A percentile compares a stretch with the other conserved stretches of the same genome.
phyloP scores from a whole-genome alignment of 2,329 filamentous ascomycete species.

The Sarocladium strictum region DNA sequence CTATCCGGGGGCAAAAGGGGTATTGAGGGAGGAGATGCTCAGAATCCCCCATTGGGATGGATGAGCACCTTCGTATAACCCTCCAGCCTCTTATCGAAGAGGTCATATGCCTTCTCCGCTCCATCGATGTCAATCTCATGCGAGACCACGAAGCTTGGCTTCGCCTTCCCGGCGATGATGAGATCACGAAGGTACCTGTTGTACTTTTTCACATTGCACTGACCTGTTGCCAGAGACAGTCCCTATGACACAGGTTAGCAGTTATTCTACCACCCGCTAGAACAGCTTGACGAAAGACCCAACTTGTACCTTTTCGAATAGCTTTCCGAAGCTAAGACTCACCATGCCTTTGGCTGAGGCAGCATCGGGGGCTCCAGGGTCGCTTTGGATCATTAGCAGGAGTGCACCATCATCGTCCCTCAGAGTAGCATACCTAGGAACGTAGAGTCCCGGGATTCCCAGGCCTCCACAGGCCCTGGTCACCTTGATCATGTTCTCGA shows the following conservation, averaged over 20 bases:
- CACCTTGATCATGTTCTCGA: conserved; percentile 58
- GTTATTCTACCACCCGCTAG: too few relatives aligned
- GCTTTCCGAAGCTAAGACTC: conserved; percentile 58
- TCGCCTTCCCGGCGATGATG: conserved; percentile 58
- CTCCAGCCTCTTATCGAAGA: conserved; percentile 60
- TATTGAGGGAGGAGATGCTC: too few relatives aligned
- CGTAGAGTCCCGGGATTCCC: conserved; percentile 51
- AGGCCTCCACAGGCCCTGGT: conserved; percentile 56
- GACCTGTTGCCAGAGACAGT: conserved; percentile 52
- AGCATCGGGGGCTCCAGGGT: conserved; percentile 58
- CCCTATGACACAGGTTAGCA: conserved; percentile 44
- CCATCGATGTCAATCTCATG: conserved; percentile 60
- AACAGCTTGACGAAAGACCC: neutral
- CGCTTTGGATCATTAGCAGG: conserved; percentile 18
- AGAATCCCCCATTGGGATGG: conserved; percentile 51
- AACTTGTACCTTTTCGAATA: conserved; percentile 57
- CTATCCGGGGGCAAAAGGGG: too few relatives aligned
- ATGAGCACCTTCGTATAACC: conserved; percentile 65
- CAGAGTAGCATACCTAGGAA: conserved; percentile 24
- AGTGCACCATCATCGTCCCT: neutral
- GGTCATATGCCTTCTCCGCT: conserved; percentile 54
- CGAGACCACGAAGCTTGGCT: conserved; percentile 61
- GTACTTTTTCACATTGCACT: conserved; percentile 65
- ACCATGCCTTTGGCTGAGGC: conserved; percentile 58
- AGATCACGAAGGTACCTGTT: conserved; percentile 61